phyloP scores from a whole-genome alignment of 768 basidiomycete species.

The Kwoniella europaea region DNA sequence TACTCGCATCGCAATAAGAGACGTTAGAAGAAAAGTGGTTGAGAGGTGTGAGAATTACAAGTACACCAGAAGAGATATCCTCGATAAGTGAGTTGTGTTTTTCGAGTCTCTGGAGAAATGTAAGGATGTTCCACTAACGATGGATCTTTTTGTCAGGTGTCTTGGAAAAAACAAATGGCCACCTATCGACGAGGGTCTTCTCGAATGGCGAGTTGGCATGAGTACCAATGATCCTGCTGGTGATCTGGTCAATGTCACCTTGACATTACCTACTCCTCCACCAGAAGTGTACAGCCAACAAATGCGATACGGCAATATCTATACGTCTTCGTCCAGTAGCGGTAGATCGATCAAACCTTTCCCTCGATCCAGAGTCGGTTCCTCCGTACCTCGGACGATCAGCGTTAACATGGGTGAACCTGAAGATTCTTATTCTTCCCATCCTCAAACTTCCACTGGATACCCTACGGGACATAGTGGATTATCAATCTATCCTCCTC shows the following conservation, averaged over 20 bases:
- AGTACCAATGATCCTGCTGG: conserved; percentile 47
- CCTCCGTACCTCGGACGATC: conserved; percentile 31
- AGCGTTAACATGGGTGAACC: conserved; percentile 44
- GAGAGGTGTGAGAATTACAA: conserved; percentile 59
- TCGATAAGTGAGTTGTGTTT: conserved; percentile 59
- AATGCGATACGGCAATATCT: conserved; percentile 23
- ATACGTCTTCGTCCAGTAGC: neutral
- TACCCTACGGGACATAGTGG: neutral
- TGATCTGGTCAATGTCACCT: conserved; percentile 47
- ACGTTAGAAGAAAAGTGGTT: conserved; percentile 56
- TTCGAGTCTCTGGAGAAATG: too few relatives aligned
- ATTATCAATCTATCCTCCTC: conserved; percentile 14
- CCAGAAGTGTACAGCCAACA: conserved; percentile 30
- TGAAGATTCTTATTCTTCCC: conserved; percentile 1
- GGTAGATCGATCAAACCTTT: conserved; percentile 42
- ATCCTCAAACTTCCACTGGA: neutral
- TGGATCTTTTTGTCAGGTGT: conserved; percentile 27
- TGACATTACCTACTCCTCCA: conserved; percentile 50
- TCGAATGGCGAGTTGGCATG: conserved; percentile 47
- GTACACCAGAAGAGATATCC: conserved; percentile 56
- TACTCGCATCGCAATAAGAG: conserved; percentile 54
- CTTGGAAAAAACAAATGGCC: conserved; percentile 57
- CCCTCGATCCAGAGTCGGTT: conserved; percentile 35
- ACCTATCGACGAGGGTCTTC: conserved; percentile 53
- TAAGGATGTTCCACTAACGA: too few relatives aligned